Percentiles rank a stretch among this genome's conserved stretches.
These are phyloP conservation scores for Penicillium diatomitis DNA, from an alignment of 495 filamentous ascomycete species.

Conservation along the genomic window DNA sequence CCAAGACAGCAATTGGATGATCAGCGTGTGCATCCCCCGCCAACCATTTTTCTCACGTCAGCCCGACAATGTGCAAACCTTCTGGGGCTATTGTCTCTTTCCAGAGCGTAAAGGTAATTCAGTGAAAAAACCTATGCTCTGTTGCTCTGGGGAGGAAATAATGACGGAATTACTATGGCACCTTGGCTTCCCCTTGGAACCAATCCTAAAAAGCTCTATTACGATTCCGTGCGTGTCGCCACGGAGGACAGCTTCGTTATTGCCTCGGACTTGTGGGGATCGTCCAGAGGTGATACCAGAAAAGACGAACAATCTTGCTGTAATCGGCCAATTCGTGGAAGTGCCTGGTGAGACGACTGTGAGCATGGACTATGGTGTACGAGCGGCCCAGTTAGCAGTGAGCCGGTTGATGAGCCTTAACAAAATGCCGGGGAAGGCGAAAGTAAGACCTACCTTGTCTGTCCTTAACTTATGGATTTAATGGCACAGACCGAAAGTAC, in stretches of 20 bases:
- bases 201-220: constrained; percentile 8
- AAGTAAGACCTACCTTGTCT: not conserved
- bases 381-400: constrained; percentile 21
- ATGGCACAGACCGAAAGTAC: no score
- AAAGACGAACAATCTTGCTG: constrained; percentile 24
- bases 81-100: constrained; percentile 31
- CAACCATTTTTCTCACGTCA: constrained; percentile 30
- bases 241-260: constrained; percentile 23
- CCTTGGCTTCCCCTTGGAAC: constrained; percentile 13
- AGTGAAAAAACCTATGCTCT: constrained; percentile 30
- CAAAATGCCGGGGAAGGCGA: not conserved
- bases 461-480: not conserved
- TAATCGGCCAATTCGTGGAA: constrained; percentile 36
- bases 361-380: constrained; percentile 35
- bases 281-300: constrained; percentile 27
- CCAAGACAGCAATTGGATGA: constrained; percentile 26
- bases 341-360: constrained; percentile 28
- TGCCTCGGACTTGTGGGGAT: constrained; percentile 21
- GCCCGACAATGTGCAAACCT: constrained; percentile 14
- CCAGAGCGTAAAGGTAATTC: constrained; percentile 20
- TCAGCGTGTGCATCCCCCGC: constrained; percentile 28
- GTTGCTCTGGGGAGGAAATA: constrained; percentile 32
- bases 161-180: constrained; percentile 26
- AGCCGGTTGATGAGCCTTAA: not conserved
- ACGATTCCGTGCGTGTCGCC: constrained; percentile 28